phyloP scores from a whole-genome alignment of 768 basidiomycete genomes.

The Hygrophorus pudorinus region DNA sequence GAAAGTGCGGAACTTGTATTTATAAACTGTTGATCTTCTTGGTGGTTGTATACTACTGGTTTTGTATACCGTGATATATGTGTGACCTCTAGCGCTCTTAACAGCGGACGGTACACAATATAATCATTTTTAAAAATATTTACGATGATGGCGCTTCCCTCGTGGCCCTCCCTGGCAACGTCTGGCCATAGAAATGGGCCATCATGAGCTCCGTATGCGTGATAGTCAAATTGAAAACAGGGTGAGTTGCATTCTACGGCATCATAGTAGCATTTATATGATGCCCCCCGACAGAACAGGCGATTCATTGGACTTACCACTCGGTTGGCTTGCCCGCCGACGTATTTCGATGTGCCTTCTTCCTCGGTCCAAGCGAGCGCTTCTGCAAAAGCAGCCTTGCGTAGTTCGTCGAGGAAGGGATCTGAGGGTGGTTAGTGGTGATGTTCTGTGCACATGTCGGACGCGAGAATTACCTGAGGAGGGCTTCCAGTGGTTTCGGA shows the following conservation, averaged over 20 bases:
- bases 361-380: slow-evolving; percentile 62
- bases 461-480: background rate
- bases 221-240: slow-evolving; percentile 65
- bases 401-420: slow-evolving; percentile 20
- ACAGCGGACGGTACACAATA: too few relatives aligned
- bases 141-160: background rate
- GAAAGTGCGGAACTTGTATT: too few relatives aligned
- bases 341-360: slow-evolving; percentile 40
- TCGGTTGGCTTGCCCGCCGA: slow-evolving; percentile 55
- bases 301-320: slow-evolving; percentile 34
- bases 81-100: too few relatives aligned
- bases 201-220: slow-evolving; percentile 60
- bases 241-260: slow-evolving; percentile 70
- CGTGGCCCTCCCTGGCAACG: slow-evolving; percentile 20
- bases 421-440: slow-evolving; percentile 13
- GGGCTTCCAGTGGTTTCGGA: slow-evolving; percentile 30
- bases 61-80: too few relatives aligned
- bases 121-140: background rate
- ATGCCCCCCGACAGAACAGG: background rate
- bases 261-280: background rate
- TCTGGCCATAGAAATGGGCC: slow-evolving; percentile 64
- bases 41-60: too few relatives aligned
- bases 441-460: background rate
- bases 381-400: slow-evolving; percentile 35
- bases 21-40: too few relatives aligned